Evolutionary conservation across 768 basidiomycete genomes (phyloP).

Genomic region (Lyophyllum atratum): DNA sequence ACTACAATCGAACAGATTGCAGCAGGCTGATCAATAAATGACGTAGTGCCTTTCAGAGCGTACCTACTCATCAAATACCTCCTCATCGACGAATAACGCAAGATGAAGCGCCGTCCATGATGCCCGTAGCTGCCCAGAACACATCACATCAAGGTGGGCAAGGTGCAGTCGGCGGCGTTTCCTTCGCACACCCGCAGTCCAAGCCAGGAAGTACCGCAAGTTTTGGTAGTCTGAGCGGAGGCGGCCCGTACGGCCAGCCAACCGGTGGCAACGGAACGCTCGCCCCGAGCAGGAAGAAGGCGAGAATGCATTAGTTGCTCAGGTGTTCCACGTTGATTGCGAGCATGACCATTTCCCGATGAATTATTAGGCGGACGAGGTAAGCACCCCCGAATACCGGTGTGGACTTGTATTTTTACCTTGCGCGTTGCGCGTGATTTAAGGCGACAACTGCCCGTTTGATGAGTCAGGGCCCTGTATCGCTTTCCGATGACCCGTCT

Average conservation of each 20-base stretch:
- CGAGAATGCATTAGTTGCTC: slow-evolving; percentile 46
- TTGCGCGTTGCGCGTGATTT: not conserved
- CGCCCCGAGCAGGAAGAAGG: slow-evolving; percentile 57
- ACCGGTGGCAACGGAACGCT: slow-evolving; percentile 33
- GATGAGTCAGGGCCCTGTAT: not conserved
- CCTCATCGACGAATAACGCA: slow-evolving; percentile 89
- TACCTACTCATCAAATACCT: slow-evolving; percentile 68
- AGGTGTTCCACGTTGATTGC: slow-evolving; percentile 6
- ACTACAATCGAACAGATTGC: not conserved
- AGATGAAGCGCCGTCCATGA: slow-evolving; percentile 90
- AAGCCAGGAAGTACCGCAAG: slow-evolving; percentile 65
- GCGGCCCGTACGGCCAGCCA: slow-evolving; percentile 41
- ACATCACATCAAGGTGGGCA: slow-evolving; percentile 41
- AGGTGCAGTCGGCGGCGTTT: slow-evolving; percentile 20
- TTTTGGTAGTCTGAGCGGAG: slow-evolving; percentile 64
- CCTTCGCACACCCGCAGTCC: slow-evolving; percentile 54
- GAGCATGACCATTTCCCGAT: not conserved
- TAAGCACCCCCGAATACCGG: not conserved
- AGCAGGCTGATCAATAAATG: not conserved
- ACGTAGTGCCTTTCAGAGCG: slow-evolving; percentile 71
- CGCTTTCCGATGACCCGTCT: not conserved
- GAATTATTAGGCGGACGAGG: slow-evolving; percentile 11
- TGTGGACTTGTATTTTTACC: not conserved
- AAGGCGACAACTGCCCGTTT: not conserved
- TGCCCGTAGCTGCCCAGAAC: slow-evolving; percentile 57